Evolutionary conservation across 306 rosid species (phyloP), one percentile per base, ranked within the genome.

Genomic region (Mucuna pruriens): DNA sequence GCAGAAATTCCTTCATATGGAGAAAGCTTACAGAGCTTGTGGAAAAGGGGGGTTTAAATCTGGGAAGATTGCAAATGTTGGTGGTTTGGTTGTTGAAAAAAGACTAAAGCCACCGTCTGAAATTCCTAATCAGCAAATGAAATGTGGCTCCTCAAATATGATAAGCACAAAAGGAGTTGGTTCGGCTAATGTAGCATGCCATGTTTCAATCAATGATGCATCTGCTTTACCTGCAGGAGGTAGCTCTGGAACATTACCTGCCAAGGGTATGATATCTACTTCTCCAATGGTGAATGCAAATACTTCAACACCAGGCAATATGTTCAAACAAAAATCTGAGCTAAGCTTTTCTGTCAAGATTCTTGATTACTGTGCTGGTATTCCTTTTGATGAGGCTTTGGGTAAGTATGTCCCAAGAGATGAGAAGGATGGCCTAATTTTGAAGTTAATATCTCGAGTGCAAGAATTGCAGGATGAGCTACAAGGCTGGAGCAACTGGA

Each of bases 401-500:
- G 89, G 87, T 72, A 80, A 84, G 74, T 86, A 71, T 82, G 52
- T 90, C 39, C 89, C 88, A 0, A 89, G 38, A 29, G 83, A 92
- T 61, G 81, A 88, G 69, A 90, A 86, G 86, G 97, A 88, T 12
- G 84, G 69, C 45, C 61, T 84, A 54, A 44, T 87, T 84, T 22
- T 90, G 83, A 84, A 82, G 82, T 86, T 90, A 75, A 82, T 82
- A 39, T 74, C 84, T 62, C 58, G 78, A 63, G 75, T 86, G 54
- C 91, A 84, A 61, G 81, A 84, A 63, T 58, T 90, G 80, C 88
- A 88, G 70, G 74, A 75, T 78, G 89, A 89, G 80, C 55, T 84
- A 42, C 79, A 83, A 58, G 68, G 87, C 64, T 90, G 92, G 94
- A 84, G 84, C 63, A 82, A 77, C 39, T 92, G 97, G 97, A 82